Base-by-base conservation (phyloP, 2,329 filamentous ascomycete species). In the Cladosporium sp. region DNA sequence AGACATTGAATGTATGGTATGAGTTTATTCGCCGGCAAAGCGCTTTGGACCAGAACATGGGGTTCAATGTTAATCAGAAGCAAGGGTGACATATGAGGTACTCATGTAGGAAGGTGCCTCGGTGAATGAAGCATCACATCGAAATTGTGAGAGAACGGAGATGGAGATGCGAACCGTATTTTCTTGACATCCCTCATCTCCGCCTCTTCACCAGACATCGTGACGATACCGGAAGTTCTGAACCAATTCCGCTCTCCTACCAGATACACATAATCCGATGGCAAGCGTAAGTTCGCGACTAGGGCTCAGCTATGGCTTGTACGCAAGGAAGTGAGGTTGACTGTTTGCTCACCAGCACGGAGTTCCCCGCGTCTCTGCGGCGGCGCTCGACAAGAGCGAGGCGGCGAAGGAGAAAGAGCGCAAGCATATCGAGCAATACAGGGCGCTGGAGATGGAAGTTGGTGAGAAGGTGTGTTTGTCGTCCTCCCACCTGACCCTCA, bases 381-480 rank as follows among this genome's bases (percentile, higher is more conserved):
- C 72, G 46, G 83, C 85, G 68, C 82, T 84, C 72, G 79, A 81
- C 67, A 82, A 84, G 73, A 90, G 90, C 71, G 88, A 91, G 72
- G 87, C 91, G 75, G 87, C 91, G 75, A 86, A 86, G 66, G 83
- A 87, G 70, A 86, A 88, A 77, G 92, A 96, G 77, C 83, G 88
- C 65, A 86, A 87, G 71, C 90, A 90, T 78, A 96, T 97, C 73
- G 80, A 84, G 65, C 86, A 88, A 69, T 97, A 97, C 79, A 88
- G 87, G 70, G 80, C 85, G 12, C 82, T 97, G 52, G 91, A 93
- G 69, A 81, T 85, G 62, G 79, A 87, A 63, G 86, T 96, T 44
- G 86, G 87, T 64, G 74, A 81, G n/a, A 88, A 89, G 80, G 90
- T 91, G 28, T 12, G 65, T 23, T 46, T 26, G 23, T 26, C 3